Base-by-base conservation (phyloP, 2,329 filamentous ascomycete species). In the Colletotrichum euphorbiae region DNA sequence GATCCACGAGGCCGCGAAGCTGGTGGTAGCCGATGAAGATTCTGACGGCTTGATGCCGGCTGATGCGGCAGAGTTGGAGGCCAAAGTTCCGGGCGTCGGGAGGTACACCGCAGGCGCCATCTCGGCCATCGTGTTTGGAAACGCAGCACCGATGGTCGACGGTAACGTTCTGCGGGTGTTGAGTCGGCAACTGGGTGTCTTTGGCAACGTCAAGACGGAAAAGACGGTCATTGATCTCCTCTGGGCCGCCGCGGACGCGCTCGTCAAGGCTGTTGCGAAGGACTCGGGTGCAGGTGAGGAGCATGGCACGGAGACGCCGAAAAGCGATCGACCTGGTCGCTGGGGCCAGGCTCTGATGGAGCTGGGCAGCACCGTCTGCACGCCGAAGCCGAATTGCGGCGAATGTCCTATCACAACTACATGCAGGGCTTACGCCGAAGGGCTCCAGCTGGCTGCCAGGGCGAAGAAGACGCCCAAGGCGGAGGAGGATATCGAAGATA, bases 341-440 rank as follows among this genome's bases (percentile, higher is more conserved):
- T 90, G 88, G 88, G 89, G 89, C 0, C 88, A 90, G 73, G 88
- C 86, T 0, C 76, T 90, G 28, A 90, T 90, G 88, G 88, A 90
- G 73, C 79, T 90, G 4, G 88, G 88, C 3, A 89, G 87, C 70
- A 90, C 88, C 0, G 74, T 90, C 2, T 90, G 88, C 71, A 83
- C 83, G 6, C 88, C 88, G 0, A 85, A 85, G 71, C 88, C 88
- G 1, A 84, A 85, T 57, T 90, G 88, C 71, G 75, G 75, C 2
- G 72, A 73, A 1, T 88, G 86, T 62, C 86, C 86, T 1, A 79
- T 88, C 52, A 83, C 77, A 0, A 74, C 76, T 2, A 86, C 83
- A 0, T 88, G 86, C 69, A 83, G 83, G 5, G 84, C 80, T 0
- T 87, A 84, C 71, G 73, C 73, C 3, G 86, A 88, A 66, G 86